These are phyloP conservation scores for Mimosa bimucronata DNA, from an alignment of 306 rosid genomes.

Conservation along the genomic window DNA sequence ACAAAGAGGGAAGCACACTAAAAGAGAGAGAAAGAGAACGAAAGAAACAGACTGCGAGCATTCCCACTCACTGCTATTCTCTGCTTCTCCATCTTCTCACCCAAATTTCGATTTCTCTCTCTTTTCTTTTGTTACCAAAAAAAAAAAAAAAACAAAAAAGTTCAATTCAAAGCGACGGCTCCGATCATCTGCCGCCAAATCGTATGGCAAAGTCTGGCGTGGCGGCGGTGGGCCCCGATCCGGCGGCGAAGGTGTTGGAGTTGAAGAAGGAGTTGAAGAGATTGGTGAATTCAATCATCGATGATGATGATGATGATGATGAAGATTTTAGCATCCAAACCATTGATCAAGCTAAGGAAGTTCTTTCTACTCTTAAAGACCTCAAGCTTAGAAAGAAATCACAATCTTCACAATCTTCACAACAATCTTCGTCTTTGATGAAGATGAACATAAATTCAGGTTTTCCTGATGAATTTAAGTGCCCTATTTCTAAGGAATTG, in stretches of 20 bases:
- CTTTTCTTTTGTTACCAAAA: not conserved
- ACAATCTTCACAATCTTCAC: not conserved
- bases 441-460: constrained; percentile 45
- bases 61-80: no score
- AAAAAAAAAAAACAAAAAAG: no score
- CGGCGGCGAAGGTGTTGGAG: constrained; percentile 48
- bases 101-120: not conserved
- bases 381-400: constrained; percentile 46
- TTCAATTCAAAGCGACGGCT: not conserved
- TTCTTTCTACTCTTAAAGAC: constrained; percentile 49
- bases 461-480: constrained; percentile 58
- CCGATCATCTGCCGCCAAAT: not conserved
- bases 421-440: no score
- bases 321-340: constrained; percentile 53
- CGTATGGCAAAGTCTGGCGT: constrained; percentile 63
- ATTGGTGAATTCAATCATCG: constrained; percentile 48
- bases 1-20: no score
- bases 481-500: constrained; percentile 71
- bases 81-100: constrained; percentile 17
- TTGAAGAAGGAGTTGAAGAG: constrained; percentile 68
- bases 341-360: constrained; percentile 58
- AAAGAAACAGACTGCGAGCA: no score
- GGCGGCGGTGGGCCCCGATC: constrained; percentile 46
- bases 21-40: no score
- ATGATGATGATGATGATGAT: constrained; percentile 32